Evolutionary conservation across 768 basidiomycete genomes (phyloP).

Genomic region (Hygrophoropsis aurantiaca): DNA sequence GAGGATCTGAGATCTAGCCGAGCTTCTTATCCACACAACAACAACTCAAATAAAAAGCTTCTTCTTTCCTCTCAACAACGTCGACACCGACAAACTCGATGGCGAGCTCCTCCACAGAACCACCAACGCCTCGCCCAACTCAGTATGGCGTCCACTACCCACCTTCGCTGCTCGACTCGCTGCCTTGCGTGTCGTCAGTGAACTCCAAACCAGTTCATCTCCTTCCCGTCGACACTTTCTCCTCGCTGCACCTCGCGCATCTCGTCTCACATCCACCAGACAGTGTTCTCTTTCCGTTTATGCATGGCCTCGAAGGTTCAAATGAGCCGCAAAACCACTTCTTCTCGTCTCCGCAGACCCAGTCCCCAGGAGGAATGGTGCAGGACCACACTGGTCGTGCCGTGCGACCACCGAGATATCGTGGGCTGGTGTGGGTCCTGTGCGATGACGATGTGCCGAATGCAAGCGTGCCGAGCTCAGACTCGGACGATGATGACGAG

Average conservation of each 20-base stretch:
- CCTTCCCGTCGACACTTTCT: slow-evolving; percentile 48
- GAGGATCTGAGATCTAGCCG: too few relatives aligned
- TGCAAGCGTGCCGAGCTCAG: slow-evolving; percentile 28
- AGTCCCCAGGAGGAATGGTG: slow-evolving; percentile 23
- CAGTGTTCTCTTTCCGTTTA: slow-evolving; percentile 81
- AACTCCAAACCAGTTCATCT: slow-evolving; percentile 41
- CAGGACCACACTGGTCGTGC: slow-evolving; percentile 24
- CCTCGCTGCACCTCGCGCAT: slow-evolving; percentile 61
- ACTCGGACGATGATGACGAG: slow-evolving; percentile 24
- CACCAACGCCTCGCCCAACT: background rate
- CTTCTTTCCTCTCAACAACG: too few relatives aligned
- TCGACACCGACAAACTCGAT: too few relatives aligned
- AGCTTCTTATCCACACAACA: too few relatives aligned
- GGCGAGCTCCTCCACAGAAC: background rate
- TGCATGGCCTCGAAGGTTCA: slow-evolving; percentile 83
- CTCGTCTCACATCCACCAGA: slow-evolving; percentile 75
- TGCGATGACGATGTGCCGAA: slow-evolving; percentile 65
- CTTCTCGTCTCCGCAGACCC: slow-evolving; percentile 49
- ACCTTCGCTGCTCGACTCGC: slow-evolving; percentile 19
- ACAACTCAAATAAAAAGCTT: too few relatives aligned
- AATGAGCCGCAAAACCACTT: slow-evolving; percentile 80
- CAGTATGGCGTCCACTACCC: slow-evolving; percentile 26
- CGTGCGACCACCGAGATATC: slow-evolving; percentile 43
- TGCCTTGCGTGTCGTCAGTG: slow-evolving; percentile 23
- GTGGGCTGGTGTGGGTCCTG: slow-evolving; percentile 85